phyloP scores from a whole-genome alignment of 2,329 filamentous ascomycete species.

The Ophioceras dolichostomum region DNA sequence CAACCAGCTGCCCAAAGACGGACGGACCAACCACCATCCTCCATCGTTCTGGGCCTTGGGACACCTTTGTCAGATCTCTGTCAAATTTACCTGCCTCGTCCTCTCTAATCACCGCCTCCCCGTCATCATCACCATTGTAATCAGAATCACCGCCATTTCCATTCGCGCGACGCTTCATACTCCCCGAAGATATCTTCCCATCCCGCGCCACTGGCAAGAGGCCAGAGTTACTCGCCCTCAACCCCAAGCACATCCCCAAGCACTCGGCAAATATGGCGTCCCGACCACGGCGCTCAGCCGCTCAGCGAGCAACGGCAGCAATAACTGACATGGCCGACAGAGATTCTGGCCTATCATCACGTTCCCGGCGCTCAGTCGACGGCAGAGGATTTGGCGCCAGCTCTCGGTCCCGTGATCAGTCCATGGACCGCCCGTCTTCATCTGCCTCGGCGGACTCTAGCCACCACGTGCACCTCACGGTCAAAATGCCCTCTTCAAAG shows the following conservation, averaged over 20 bases:
- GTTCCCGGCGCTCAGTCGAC: conserved; percentile 36
- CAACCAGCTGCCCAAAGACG: not conserved
- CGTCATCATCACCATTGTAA: too few relatives aligned
- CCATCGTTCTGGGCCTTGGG: too few relatives aligned
- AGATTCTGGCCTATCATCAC: conserved; percentile 35
- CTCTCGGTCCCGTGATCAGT: conserved; percentile 5
- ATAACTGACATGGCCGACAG: conserved; percentile 40
- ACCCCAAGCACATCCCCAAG: too few relatives aligned
- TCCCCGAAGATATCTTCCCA: too few relatives aligned
- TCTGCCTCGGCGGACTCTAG: conserved; percentile 25
- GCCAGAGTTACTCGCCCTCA: too few relatives aligned
- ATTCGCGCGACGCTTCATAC: too few relatives aligned
- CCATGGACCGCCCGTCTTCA: conserved; percentile 29
- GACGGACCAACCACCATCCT: not conserved
- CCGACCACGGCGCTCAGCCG: conserved; percentile 34
- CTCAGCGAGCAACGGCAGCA: conserved; percentile 29
- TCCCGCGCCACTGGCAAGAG: too few relatives aligned
- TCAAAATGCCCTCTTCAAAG: conserved; percentile 39
- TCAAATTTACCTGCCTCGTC: too few relatives aligned
- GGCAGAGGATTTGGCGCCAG: conserved; percentile 20
- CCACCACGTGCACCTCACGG: conserved; percentile 36
- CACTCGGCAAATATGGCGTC: too few relatives aligned
- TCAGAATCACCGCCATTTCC: too few relatives aligned
- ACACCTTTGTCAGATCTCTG: too few relatives aligned
- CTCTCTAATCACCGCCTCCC: too few relatives aligned